Evolutionary conservation across 305 asterid species (phyloP), one percentile per base, ranked within the genome.

Genomic region (Fraxinus nigra): DNA sequence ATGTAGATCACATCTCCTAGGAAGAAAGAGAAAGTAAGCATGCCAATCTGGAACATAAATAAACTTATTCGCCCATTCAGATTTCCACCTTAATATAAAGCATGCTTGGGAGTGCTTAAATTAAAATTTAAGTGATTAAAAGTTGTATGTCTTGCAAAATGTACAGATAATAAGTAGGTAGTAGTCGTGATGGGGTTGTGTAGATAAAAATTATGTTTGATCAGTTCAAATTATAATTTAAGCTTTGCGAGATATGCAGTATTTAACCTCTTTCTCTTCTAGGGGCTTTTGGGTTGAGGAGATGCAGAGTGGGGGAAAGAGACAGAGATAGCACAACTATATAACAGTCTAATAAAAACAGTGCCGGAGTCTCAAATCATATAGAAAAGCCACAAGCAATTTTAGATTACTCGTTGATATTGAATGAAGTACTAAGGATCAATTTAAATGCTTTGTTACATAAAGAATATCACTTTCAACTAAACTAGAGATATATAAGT

Each of bases 401-500:
- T 40, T 56, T 70, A 33, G 63, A 70, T 40, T 61, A 70, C 13
- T 51, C 11, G 0, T 46, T 48, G 22, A 24, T 48, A 28, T 38
- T 76, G 67, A 46, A 9, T 11, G 34, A 65, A 65, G 73, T 65
- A 11, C 18, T 26, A 28, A 9, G 73, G 11, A 65, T 26, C n/a
- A 26, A 65, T 65, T 65, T 30, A 51, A 33, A 72, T 65, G 48
- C 14, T 40, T 40, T 56, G 54, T 67, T 74, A 54, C 43, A 82
- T 74, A 48, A 61, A 74, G 63, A 67, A 85, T 43, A 81, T 79
- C 79, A 13, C 43, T 74, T 79, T 59, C 75, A 79, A 85, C 65
- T 79, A 76, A 78, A 76, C 76, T 63, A 75, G 59, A 16, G 75
- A 80, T 26, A 43, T 11, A 54, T 9, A 72, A 13, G 56, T 35